Evolutionary conservation across 257 asterid species (phyloP), one percentile per base, ranked within the genome.

Genomic region (Solanum piurae): DNA sequence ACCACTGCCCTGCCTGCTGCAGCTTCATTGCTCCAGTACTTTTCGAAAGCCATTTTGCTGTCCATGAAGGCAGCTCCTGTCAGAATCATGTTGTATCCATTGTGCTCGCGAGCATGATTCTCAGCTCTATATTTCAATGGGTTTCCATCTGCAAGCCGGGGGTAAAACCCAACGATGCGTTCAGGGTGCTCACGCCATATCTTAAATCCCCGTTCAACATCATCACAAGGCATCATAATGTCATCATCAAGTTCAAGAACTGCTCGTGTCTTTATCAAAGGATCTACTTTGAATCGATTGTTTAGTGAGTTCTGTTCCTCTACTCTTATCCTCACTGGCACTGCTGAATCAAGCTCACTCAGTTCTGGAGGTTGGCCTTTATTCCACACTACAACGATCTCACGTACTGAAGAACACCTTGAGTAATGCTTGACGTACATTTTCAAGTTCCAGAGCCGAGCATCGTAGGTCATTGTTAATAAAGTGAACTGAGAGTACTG

Each of bases 351-450:
- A 5, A 97, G 93, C 9, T 96, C 98, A 3, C 88, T 90, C 23
- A 91, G 34, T 3, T 18, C 88, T 7, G 99, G 99, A 5, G 96
- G 98, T 21, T 55, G 88, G 7, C 99, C 99, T 90, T 94, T 96
- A 95, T 97, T 97, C 99, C 99, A 97, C 55, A 94, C 96, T 6
- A 97, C 98, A 42, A 97, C 99, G 29, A 97, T 97, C 92, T 97
- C 99, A 2, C 98, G 96, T n/a, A 96, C 99, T 0, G 99, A 97
- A 14, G 99, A 88, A 84, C 99, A 97, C 86, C 99, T 90, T 5
- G 99, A 97, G 92, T 97, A 97, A 88, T 97, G 99, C 87, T 95
- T 91, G 80, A 97, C 86, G 16, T 90, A 96, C 98, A 96, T 96
- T 64, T 95, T 93, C 91, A 96, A 89, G 68, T 97, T 97, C 99